Percentiles rank a stretch among this genome's conserved stretches.
These are phyloP conservation scores for Talaromyces nanjingensis DNA, from an alignment of 495 filamentous ascomycete genomes.

Conservation along the genomic window DNA sequence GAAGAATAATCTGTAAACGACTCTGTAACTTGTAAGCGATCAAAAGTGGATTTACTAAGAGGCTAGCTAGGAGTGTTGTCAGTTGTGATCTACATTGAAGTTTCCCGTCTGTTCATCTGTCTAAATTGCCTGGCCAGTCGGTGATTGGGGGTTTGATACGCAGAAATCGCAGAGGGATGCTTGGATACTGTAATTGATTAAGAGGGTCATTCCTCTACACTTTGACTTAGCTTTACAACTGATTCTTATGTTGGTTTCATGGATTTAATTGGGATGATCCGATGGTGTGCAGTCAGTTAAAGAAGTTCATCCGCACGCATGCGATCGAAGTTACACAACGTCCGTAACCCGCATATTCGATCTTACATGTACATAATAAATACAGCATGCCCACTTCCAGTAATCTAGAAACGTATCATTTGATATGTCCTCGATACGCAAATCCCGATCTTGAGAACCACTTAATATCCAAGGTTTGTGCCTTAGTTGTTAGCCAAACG, in stretches of 20 bases:
- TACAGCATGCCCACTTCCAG: background rate
- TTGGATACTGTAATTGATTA: background rate
- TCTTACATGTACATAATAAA: background rate
- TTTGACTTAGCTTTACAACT: background rate
- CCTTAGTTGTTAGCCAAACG: background rate
- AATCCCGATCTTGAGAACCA: background rate
- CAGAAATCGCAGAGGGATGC: background rate
- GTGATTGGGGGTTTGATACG: background rate
- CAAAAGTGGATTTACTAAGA: background rate
- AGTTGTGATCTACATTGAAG: background rate
- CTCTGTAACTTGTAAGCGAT: background rate
- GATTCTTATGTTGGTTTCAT: background rate
- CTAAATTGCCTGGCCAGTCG: background rate
- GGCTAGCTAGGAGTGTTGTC: background rate
- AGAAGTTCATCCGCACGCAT: background rate
- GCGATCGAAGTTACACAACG: background rate
- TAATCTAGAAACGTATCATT: background rate
- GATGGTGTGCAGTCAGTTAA: background rate
- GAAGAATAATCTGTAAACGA: background rate
- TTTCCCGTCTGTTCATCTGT: background rate
- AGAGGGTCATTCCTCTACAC: background rate
- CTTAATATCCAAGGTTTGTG: background rate
- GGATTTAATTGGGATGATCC: background rate
- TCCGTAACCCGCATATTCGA: background rate
- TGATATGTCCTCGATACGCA: background rate